These are phyloP conservation scores for Arachis hypogaea DNA, from an alignment of 306 rosid species.

Conservation along the genomic window DNA sequence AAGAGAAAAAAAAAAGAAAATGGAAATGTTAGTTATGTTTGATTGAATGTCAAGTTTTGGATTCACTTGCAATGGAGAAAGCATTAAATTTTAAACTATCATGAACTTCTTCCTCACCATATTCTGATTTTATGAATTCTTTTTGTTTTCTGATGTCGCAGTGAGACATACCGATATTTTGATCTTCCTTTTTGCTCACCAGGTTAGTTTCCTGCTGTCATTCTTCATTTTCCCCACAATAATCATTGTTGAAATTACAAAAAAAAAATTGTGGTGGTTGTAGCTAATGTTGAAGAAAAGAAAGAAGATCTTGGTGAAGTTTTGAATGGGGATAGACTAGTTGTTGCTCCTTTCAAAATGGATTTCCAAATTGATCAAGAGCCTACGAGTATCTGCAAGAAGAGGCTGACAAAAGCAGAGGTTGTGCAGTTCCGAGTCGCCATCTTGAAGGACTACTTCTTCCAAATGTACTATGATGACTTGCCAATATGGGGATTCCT, in stretches of 20 bases:
- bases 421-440: slow-evolving; percentile 49
- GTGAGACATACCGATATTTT: slow-evolving; percentile 58
- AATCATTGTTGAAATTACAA: not conserved
- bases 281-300: slow-evolving; percentile 55
- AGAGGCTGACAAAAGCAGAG: slow-evolving; percentile 44
- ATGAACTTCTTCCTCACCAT: slow-evolving; percentile 27
- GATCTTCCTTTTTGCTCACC: slow-evolving; percentile 61
- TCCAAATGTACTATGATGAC: slow-evolving; percentile 57
- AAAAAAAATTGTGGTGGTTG: slow-evolving; percentile 28
- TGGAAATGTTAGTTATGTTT: slow-evolving; percentile 1
- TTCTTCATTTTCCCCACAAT: not conserved
- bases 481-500: slow-evolving; percentile 63
- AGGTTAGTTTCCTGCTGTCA: slow-evolving; percentile 43
- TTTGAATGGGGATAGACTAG: slow-evolving; percentile 56
- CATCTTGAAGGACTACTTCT: slow-evolving; percentile 57
- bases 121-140: not conserved
- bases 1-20: no score
- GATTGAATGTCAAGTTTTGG: not conserved
- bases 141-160: slow-evolving; percentile 38
- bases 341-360: slow-evolving; percentile 51
- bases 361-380: slow-evolving; percentile 44
- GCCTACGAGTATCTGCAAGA: slow-evolving; percentile 47
- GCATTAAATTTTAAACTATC: slow-evolving; percentile 2
- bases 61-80: slow-evolving; percentile 17
- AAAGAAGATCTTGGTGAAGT: slow-evolving; percentile 61